Conservation (phyloP, 257 asterid species). For the Lithospermum erythrorhizon region DNA sequence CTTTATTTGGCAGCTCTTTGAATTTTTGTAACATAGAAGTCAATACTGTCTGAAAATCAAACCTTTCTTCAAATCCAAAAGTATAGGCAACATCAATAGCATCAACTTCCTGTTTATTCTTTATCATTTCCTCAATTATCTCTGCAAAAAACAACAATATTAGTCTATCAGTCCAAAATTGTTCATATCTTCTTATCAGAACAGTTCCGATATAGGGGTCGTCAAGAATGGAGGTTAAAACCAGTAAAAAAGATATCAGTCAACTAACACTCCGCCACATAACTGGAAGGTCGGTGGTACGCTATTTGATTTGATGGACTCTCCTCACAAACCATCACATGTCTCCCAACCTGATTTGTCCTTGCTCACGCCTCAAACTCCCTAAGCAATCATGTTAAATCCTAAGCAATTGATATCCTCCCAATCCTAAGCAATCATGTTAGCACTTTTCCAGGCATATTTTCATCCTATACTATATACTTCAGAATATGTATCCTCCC, state of each 20-base stretch:
- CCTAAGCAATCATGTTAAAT: no score
- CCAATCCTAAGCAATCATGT: background rate
- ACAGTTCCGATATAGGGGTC: background rate
- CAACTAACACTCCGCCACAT: no score
- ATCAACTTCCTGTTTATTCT: conserved; percentile 54
- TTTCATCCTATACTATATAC: background rate
- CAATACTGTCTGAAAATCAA: conserved; percentile 42
- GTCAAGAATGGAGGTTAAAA: background rate
- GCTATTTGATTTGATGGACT: no score
- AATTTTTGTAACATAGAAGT: conserved; percentile 43
- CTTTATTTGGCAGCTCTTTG: conserved; percentile 39
- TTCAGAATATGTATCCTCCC: background rate
- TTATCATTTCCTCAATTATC: conserved; percentile 43
- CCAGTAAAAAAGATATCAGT: background rate
- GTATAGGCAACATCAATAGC: conserved; percentile 58
- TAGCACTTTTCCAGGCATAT: background rate
- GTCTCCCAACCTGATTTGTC: no score
- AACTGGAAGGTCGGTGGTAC: no score
- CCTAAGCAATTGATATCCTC: no score
- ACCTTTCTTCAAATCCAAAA: conserved; percentile 56
- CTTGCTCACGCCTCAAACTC: no score
- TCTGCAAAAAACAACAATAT: conserved; percentile 34
- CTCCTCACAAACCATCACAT: no score
- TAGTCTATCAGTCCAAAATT: background rate
- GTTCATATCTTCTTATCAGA: background rate